A percentile compares a stretch with the other conserved stretches of the same genome.
Evolutionary conservation across 768 basidiomycete genomes (phyloP).

Genomic region (Austroboletus eburneus): DNA sequence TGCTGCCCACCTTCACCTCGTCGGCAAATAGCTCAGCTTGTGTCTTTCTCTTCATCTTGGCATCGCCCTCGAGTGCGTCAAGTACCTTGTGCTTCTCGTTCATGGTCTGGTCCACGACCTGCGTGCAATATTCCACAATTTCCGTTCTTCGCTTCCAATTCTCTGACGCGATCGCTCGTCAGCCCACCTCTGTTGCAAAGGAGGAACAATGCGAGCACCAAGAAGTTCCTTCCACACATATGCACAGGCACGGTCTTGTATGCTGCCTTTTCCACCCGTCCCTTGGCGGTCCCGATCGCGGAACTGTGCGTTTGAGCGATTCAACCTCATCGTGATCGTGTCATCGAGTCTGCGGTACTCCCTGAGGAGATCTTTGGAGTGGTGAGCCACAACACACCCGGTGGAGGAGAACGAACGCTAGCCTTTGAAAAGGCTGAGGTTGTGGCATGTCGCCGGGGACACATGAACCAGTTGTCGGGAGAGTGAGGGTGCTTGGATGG

Average conservation of each 20-base stretch:
- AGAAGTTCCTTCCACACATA: constrained; percentile 76
- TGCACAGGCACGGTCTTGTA: constrained; percentile 73
- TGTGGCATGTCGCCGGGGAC: constrained; percentile 66
- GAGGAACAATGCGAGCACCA: constrained; percentile 38
- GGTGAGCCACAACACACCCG: constrained; percentile 13
- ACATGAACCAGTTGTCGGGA: constrained; percentile 67
- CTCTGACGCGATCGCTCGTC: constrained; percentile 31
- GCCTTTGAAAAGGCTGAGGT: constrained; percentile 76
- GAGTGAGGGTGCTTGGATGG: constrained; percentile 59
- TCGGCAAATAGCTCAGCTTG: constrained; percentile 59
- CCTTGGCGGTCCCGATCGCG: constrained; percentile 65
- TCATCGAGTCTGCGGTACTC: constrained; percentile 83
- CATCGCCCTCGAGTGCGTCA: constrained; percentile 41
- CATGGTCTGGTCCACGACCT: constrained; percentile 62
- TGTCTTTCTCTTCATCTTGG: constrained; percentile 43
- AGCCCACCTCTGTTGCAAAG: constrained; percentile 14
- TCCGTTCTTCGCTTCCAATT: constrained; percentile 73
- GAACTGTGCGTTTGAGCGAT: constrained; percentile 72
- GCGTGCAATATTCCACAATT: constrained; percentile 72
- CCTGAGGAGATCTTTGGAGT: constrained; percentile 62
- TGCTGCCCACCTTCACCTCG: constrained; percentile 60
- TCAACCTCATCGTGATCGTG: constrained; percentile 72
- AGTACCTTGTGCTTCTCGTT: constrained; percentile 49
- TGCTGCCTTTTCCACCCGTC: constrained; percentile 40
- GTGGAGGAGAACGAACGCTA: constrained; percentile 8